Conservation (phyloP, 441 rosid species). For the Breynia disticha region DNA sequence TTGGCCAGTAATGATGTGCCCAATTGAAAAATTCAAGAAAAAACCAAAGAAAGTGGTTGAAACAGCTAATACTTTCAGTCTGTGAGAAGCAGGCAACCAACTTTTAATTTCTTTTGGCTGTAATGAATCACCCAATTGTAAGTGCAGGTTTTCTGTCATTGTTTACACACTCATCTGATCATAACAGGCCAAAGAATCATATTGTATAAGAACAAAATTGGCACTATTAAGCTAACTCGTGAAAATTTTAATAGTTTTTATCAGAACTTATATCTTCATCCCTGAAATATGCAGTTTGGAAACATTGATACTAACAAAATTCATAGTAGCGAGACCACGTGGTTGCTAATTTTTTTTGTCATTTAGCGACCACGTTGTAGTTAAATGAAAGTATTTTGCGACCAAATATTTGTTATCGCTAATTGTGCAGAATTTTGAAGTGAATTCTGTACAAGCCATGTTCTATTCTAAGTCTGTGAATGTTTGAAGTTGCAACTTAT, state of each 20-base stretch:
- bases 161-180: neutral
- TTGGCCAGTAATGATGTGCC: too few species aligned
- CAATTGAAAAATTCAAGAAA: too few species aligned
- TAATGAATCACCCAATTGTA: neutral
- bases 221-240: neutral
- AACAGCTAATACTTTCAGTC: too few species aligned
- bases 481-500: too few species aligned
- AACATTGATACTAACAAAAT: neutral
- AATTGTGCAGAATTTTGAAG: too few species aligned
- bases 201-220: neutral
- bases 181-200: neutral
- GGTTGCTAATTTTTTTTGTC: too few species aligned
- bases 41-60: too few species aligned
- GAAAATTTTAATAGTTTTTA: neutral
- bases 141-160: neutral
- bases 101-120: neutral
- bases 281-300: neutral
- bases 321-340: neutral
- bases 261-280: neutral
- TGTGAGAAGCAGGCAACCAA: neutral
- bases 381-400: too few species aligned
- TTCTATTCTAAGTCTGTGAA: too few species aligned
- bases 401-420: too few species aligned
- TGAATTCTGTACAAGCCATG: too few species aligned
- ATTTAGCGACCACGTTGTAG: too few species aligned